Evolutionary conservation across 2,329 filamentous ascomycete genomes (phyloP).

Genomic region (Westerdykella aurantiaca): DNA sequence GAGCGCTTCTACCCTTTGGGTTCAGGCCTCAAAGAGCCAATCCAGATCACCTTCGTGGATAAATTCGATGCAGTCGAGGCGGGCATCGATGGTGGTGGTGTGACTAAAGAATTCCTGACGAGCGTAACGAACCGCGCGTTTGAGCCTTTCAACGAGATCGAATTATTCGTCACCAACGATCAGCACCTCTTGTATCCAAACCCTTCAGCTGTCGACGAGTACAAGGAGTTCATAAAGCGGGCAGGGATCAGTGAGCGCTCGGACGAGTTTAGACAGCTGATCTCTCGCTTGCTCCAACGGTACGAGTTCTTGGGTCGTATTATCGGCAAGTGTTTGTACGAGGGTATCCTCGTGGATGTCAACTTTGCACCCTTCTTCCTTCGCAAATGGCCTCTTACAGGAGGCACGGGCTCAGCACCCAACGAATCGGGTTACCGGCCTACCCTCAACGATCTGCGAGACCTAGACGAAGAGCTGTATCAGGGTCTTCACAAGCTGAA

Average conservation of each 20-base stretch:
- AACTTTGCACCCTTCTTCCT: conserved; percentile 94
- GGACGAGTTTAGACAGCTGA: conserved; percentile 51
- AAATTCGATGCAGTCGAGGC: conserved; percentile 81
- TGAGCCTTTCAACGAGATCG: conserved; percentile 47
- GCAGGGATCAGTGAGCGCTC: conserved; percentile 50
- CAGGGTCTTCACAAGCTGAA: conserved; percentile 77
- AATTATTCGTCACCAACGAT: conserved; percentile 76
- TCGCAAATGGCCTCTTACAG: conserved; percentile 83
- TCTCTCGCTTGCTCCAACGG: conserved; percentile 60
- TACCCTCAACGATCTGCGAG: conserved; percentile 89
- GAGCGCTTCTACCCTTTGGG: conserved; percentile 75
- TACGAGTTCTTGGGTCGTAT: conserved; percentile 92
- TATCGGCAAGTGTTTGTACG: conserved; percentile 94
- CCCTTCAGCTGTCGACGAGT: conserved; percentile 67
- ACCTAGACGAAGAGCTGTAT: conserved; percentile 86
- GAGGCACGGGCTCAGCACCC: conserved; percentile 56
- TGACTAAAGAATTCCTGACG: conserved; percentile 94
- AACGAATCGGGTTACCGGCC: conserved; percentile 72
- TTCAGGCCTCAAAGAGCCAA: conserved; percentile 83
- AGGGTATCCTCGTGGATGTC: conserved; percentile 90
- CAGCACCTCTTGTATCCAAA: conserved; percentile 87
- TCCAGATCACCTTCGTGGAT: conserved; percentile 94
- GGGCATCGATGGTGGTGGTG: conserved; percentile 92
- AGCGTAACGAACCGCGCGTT: conserved; percentile 85
- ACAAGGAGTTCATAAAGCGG: conserved; percentile 53